These are phyloP conservation scores for Septoria linicola DNA, from an alignment of 2,329 filamentous ascomycete species.

Conservation along the genomic window DNA sequence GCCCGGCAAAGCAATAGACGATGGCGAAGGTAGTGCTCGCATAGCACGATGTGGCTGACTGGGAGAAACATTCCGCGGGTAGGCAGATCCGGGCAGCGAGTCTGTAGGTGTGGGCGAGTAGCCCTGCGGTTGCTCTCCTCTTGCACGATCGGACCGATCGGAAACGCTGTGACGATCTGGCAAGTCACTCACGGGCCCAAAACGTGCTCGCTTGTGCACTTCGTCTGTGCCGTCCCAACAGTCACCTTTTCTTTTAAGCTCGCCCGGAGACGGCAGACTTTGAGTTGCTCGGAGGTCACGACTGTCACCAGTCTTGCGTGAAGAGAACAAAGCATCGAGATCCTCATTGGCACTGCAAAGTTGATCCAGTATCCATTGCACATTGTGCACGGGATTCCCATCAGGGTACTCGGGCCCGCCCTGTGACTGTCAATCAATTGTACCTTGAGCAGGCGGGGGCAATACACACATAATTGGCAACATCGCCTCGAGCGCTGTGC, in stretches of 20 bases:
- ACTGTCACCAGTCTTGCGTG: no score
- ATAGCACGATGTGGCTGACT: slow-evolving; percentile 10
- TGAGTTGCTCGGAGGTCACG: neutral
- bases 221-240: slow-evolving; percentile 24
- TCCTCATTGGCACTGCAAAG: slow-evolving; percentile 24
- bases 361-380: slow-evolving; percentile 31
- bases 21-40: slow-evolving; percentile 31
- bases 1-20: slow-evolving; percentile 27
- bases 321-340: slow-evolving; percentile 16
- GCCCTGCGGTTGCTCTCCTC: slow-evolving; percentile 8
- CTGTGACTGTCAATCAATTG: neutral
- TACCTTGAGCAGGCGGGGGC: no score
- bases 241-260: slow-evolving; percentile 25
- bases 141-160: slow-evolving; percentile 19
- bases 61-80: slow-evolving; percentile 28
- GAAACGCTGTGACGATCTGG: slow-evolving; percentile 2
- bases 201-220: slow-evolving; percentile 26
- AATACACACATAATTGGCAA: no score
- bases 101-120: slow-evolving; percentile 28
- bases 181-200: slow-evolving; percentile 20
- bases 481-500: no score
- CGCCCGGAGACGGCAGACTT: slow-evolving; percentile 18
- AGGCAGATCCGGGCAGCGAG: slow-evolving; percentile 24
- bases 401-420: slow-evolving; percentile 3
- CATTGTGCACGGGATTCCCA: slow-evolving; percentile 20